Evolutionary conservation across 129 eudicot genomes (phyloP), one percentile per base, ranked within the genome.

Genomic region (Flaveria ramosissima): DNA sequence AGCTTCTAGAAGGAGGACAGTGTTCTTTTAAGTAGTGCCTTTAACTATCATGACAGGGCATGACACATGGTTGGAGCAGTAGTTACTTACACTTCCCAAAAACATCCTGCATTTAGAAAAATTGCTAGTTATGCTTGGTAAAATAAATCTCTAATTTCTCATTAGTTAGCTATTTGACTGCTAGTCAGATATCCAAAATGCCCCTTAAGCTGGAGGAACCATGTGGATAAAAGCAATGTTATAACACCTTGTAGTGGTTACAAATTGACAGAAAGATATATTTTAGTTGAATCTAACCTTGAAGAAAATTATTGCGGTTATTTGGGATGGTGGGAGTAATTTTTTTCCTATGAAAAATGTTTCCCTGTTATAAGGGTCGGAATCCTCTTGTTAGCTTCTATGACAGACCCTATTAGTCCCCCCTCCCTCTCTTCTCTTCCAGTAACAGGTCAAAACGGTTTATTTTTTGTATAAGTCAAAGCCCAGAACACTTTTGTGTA

Each of bases 11-110:
- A 52, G 52, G 74, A 78, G 45, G 53, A 24, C 62, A 64, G 43
- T 20, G 27, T 41, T 76, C 42, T 16, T 17, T 85, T 65, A 83
- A 71, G 86, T 69, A 19, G 85, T 68, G 56, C 73, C 77, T 81
- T 89, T 91, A 70, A 88, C 92, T 73, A 91, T 88, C 84, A 86
- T 85, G 30, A 88, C 92, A 21, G 97, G 87, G 83, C 97, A 88
- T 15, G 75, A 60, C 23, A 86, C 92, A 82, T 88, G 77, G 86
- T 91, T 88, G 78, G 90, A 80, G 82, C 92, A 91, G 71, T 91
- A 91, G 81, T 86, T 91, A 82, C 97, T 91, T 61, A 91, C 97
- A 80, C 97, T 91, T 82, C 97, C 97, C 86, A 91, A 71, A 82
- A 91, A 88, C 90, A 91, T 85, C 82, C 94, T 90, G 89, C 79